Base-by-base conservation (phyloP, 495 filamentous ascomycete species). In the Lasiosphaeris hirsuta region DNA sequence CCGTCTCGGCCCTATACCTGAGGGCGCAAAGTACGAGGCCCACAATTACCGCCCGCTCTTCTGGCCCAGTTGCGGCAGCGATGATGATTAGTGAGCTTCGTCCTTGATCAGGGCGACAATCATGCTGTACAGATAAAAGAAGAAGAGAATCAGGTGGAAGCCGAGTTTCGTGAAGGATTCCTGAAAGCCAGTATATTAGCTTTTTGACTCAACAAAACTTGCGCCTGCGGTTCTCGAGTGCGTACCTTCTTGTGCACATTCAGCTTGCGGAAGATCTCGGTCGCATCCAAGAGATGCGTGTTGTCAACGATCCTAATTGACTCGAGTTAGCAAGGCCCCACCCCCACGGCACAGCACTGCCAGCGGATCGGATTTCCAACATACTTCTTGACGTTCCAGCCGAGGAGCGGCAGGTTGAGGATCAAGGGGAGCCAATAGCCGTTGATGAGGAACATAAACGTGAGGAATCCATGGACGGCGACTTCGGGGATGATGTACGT, bases 111-210 rank as follows among this genome's bases (percentile, higher is more conserved):
- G 79, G 57, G 93, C 93, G 51, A 97, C 94, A 57, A 99, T 99
- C 95, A 99, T 99, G 78, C 84, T 93, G 85, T 97, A 99, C 23
- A 99, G 86, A 78, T 99, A 99, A 85, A 97, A 99, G 83, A 99
- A 99, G 84, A 99, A 99, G 89, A 99, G 95, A 77, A 97, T 71
- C 39, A 99, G 85, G 73, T 97, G 94, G 84, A 99, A 97, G 57
- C 93, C 95, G 38, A 99, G 90, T 76, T 99, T 99, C 78, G 95
- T 87, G 75, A 99, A 97, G 6, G 92, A 97, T 85, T 99, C 95
- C 93, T 97, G 55, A 10, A 19, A 38, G 52, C 13, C 10, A 18
- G 9, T n/a, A 39, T 36, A 6, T 54, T 36, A 7, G 35, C n/a
- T 33, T 13, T n/a, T 54, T 40, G n/a, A n/a, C n/a, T n/a, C n/a